Base-by-base conservation (phyloP, 345 rosid genomes). In the Raphanus raphanistrum region DNA sequence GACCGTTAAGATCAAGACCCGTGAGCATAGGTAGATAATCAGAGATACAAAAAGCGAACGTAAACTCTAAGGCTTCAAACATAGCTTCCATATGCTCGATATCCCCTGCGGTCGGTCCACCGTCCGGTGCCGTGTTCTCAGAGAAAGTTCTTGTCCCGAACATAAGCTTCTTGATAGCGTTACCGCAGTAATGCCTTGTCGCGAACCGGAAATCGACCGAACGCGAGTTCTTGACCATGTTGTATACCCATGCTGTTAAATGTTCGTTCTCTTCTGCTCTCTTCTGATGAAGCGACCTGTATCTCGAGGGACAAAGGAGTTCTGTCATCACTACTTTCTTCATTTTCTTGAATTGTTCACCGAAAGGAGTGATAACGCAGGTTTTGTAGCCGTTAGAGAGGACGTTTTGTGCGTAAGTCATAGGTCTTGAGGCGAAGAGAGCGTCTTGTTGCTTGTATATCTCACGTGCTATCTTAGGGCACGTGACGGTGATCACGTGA, bases 341-440 rank as follows among this genome's bases (percentile, higher is more conserved):
- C 88, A 81, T 85, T 64, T 85, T 85, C 79, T 84, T 84, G 86
- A 86, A 87, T 1, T 85, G 87, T 2, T 84, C 86, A 3, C 83
- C 84, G 15, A 62, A 48, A 0, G 88, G 90, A 0, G 74, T 54
- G 2, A 79, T 13, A 12, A 25, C 65, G 0, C 84, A 73, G 0
- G 87, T 66, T 15, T 71, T 63, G 81, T 74, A 79, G 0, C 85
- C 84, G 16, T 76, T 59, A 21, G 76, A 36, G 36, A 74, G 55
- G 16, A 78, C 17, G 32, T 78, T 71, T 3, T 77, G 73, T 5
- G 85, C 73, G 71, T 75, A 72, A 61, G 77, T 63, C 48, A 78
- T 6, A 4, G 85, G 85, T 35, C 84, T 80, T 6, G 83, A 75
- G 2, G 81, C 83, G 32, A 86, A 84, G 13, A 73, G 62, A 5